phyloP scores from a whole-genome alignment of 805 yeast species.

The Sugiyamaella floridensis region DNA sequence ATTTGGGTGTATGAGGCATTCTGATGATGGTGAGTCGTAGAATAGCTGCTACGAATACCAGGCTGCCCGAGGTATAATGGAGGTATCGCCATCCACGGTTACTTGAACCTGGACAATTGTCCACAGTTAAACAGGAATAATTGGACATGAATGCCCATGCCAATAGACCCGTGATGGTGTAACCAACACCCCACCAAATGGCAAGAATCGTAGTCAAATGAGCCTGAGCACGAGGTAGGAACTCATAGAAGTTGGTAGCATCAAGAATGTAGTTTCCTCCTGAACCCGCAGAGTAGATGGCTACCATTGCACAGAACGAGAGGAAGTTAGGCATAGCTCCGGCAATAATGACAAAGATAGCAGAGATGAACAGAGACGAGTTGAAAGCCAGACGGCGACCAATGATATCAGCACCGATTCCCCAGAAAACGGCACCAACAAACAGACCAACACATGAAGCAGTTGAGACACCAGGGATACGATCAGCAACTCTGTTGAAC shows the following conservation, averaged over 20 bases:
- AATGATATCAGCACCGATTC: constrained; percentile 46
- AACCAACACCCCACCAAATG: constrained; percentile 58
- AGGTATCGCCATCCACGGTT: constrained; percentile 60
- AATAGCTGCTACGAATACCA: constrained; percentile 43
- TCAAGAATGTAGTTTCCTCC: constrained; percentile 55
- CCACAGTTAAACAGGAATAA: constrained; percentile 39
- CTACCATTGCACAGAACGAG: constrained; percentile 41
- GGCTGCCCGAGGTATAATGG: constrained; percentile 47
- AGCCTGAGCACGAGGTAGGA: constrained; percentile 43
- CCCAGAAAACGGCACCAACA: constrained; percentile 48
- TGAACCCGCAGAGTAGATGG: constrained; percentile 32
- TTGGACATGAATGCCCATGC: constrained; percentile 52
- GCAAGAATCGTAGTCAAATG: constrained; percentile 48
- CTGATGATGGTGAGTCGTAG: constrained; percentile 40
- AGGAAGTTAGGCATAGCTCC: constrained; percentile 47
- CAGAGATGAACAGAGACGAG: constrained; percentile 39
- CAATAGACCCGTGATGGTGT: constrained; percentile 43
- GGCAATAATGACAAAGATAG: constrained; percentile 42
- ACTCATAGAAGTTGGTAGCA: constrained; percentile 46
- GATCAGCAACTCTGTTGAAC: constrained; percentile 30
- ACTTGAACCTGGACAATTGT: constrained; percentile 36
- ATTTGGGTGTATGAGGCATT: constrained; percentile 51
- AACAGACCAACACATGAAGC: constrained; percentile 45
- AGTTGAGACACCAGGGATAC: constrained; percentile 40
- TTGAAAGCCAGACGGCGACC: constrained; percentile 49